Evolutionary conservation across 306 rosid species (phyloP).

Genomic region (Sicyos edulis): DNA sequence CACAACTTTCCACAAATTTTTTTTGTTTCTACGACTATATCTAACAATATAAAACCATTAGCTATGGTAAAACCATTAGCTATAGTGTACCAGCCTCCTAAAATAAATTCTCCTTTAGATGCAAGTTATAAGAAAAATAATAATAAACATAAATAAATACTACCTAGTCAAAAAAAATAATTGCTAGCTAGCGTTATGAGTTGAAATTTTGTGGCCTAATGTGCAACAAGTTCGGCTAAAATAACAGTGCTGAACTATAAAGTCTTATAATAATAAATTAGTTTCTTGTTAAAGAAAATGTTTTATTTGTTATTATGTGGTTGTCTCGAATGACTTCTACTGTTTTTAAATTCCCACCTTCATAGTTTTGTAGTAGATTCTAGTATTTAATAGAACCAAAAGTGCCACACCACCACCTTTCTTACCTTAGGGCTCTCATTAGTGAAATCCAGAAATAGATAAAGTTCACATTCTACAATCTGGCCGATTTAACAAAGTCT

Average conservation of each 20-base stretch:
- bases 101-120: neutral
- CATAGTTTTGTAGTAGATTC: neutral
- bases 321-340: neutral
- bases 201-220: neutral
- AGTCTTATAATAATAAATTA: neutral
- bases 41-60: too few relatives aligned
- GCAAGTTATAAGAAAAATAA: too few relatives aligned
- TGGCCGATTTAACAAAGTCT: neutral
- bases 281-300: neutral
- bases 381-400: neutral
- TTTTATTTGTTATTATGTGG: neutral
- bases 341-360: conserved; percentile 6
- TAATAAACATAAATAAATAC: neutral
- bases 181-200: neutral
- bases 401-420: neutral
- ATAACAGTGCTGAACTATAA: neutral
- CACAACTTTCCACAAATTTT: too few relatives aligned
- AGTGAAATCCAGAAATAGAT: conserved; percentile 4
- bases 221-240: conserved; percentile 1
- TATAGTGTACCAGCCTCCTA: too few relatives aligned
- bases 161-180: neutral
- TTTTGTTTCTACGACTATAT: too few relatives aligned
- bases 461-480: neutral
- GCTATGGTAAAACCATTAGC: too few relatives aligned
- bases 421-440: neutral